Evolutionary conservation across 768 basidiomycete genomes (phyloP).

Genomic region (Cytidiella melzeri): DNA sequence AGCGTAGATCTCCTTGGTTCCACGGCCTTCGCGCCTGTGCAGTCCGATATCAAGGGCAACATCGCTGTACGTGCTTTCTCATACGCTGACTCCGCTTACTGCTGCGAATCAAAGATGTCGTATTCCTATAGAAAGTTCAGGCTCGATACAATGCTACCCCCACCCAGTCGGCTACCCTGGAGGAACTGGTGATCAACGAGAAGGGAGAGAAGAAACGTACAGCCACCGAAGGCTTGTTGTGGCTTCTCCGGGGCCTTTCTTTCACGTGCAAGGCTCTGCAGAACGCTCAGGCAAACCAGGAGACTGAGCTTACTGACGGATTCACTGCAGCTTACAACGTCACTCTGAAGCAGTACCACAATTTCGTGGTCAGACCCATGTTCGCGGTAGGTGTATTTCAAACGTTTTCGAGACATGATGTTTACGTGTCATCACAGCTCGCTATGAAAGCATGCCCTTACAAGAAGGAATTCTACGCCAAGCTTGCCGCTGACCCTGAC

Average conservation of each 20-base stretch:
- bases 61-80: constrained; percentile 58
- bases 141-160: constrained; percentile 69
- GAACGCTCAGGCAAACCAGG: constrained; percentile 57
- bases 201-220: constrained; percentile 79
- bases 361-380: constrained; percentile 55
- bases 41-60: constrained; percentile 85
- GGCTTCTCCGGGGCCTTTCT: constrained; percentile 86
- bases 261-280: constrained; percentile 86
- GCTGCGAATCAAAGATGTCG: neutral
- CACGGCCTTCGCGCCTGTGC: constrained; percentile 76
- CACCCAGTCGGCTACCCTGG: constrained; percentile 65
- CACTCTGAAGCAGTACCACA: constrained; percentile 83
- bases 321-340: constrained; percentile 79
- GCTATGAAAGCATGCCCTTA: constrained; percentile 68
- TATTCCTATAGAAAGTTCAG: constrained; percentile 72
- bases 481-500: constrained; percentile 38
- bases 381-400: constrained; percentile 42
- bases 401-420: neutral
- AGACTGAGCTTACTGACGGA: constrained; percentile 56
- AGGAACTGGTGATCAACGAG: constrained; percentile 79
- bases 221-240: constrained; percentile 89
- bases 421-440: constrained; percentile 29
- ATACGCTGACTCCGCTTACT: neutral
- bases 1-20: constrained; percentile 76
- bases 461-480: constrained; percentile 50